These are phyloP conservation scores for Casuarina equisetifolia DNA, from an alignment of 306 rosid species.

Conservation along the genomic window DNA sequence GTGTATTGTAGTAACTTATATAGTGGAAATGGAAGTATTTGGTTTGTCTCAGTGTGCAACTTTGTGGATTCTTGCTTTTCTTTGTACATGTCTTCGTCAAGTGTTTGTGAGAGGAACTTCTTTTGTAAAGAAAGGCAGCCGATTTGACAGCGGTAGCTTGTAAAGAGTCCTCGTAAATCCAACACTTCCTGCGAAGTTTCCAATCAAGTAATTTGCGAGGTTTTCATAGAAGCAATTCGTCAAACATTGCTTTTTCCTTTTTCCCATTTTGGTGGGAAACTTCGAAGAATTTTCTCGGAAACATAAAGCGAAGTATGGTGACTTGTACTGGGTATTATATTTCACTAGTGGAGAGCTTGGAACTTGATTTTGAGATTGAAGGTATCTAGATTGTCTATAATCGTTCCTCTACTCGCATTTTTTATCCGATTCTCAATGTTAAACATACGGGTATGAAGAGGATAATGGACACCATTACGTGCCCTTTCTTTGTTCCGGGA, in stretches of 20 bases:
- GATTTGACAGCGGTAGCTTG: background rate
- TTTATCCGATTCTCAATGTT: too few species aligned
- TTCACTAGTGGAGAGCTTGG: background rate
- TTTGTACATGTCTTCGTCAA: too few species aligned
- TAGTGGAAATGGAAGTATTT: constrained; percentile 17
- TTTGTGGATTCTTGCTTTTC: background rate
- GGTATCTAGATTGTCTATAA: too few species aligned
- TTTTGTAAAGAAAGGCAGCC: background rate
- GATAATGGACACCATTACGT: too few species aligned
- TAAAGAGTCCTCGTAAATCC: too few species aligned
- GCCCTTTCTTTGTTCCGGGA: background rate
- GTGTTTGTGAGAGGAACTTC: too few species aligned
- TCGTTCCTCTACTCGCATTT: too few species aligned
- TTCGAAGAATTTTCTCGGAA: constrained; percentile 22
- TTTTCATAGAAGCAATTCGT: background rate
- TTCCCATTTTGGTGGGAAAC: constrained; percentile 10
- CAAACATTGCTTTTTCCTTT: background rate
- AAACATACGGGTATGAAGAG: too few species aligned
- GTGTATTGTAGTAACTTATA: constrained; percentile 13
- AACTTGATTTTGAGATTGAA: background rate
- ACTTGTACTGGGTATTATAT: background rate
- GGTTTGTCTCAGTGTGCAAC: constrained; percentile 23
- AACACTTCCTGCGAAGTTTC: background rate
- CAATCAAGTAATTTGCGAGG: background rate
- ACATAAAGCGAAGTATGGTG: background rate